phyloP scores from a whole-genome alignment of 225 moss, liverwort and hornwort species.

The Marchantia paleacea region DNA sequence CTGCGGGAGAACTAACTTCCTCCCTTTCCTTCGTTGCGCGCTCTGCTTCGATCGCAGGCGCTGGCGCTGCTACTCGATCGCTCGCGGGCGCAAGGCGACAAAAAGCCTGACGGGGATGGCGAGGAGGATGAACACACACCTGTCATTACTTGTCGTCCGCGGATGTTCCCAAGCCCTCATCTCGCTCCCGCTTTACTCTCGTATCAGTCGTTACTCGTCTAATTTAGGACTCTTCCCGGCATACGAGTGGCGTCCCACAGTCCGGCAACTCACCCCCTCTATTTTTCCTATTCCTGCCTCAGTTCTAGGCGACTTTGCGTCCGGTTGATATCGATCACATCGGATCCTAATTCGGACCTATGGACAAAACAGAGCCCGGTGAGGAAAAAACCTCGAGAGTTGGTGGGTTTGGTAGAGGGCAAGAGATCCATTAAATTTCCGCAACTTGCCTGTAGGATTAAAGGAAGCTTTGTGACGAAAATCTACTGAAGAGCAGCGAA shows the following conservation, averaged over 20 bases:
- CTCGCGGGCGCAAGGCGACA: slow-evolving; percentile 1
- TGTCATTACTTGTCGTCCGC: slow-evolving; percentile 10
- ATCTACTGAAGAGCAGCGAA: too few relatives aligned
- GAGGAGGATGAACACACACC: slow-evolving; percentile 6
- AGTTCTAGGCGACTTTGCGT: too few relatives aligned
- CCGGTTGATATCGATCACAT: too few relatives aligned
- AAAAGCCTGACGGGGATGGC: slow-evolving; percentile 14
- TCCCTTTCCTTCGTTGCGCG: neutral
- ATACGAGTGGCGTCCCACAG: neutral
- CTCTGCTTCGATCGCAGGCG: neutral
- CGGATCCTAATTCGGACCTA: too few relatives aligned
- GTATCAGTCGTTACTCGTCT: neutral
- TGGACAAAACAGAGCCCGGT: too few relatives aligned
- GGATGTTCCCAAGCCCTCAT: neutral
- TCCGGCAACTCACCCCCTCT: neutral
- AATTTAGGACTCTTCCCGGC: neutral
- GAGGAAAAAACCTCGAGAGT: too few relatives aligned
- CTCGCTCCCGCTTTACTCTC: neutral
- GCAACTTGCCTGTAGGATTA: too few relatives aligned
- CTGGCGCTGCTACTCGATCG: neutral
- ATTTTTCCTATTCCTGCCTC: neutral
- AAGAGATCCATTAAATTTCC: too few relatives aligned
- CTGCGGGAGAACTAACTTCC: neutral
- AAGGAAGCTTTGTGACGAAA: too few relatives aligned
- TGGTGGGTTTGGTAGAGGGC: too few relatives aligned